These are phyloP conservation scores for Fusarium nanum DNA, from an alignment of 2,329 filamentous ascomycete species.

Conservation along the genomic window DNA sequence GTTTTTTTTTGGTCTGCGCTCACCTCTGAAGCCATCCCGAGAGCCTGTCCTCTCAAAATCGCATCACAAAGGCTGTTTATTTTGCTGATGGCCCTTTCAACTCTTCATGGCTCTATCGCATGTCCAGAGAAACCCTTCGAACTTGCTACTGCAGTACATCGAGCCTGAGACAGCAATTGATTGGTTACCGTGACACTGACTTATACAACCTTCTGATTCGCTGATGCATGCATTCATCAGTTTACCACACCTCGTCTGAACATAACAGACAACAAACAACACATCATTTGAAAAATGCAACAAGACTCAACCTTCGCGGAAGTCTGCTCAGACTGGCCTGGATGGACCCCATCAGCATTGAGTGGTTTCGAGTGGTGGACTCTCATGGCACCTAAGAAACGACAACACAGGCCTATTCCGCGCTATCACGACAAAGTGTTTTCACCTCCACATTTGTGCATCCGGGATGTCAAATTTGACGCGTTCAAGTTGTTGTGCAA, in stretches of 20 bases:
- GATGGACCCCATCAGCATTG: background rate
- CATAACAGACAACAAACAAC: background rate
- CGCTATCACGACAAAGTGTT: background rate
- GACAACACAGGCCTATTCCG: background rate
- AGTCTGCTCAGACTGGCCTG: background rate
- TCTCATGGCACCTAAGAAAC: background rate
- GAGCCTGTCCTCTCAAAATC: no score
- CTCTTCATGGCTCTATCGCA: no score
- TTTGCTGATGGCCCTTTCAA: no score
- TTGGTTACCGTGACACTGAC: background rate
- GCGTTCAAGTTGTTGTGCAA: slow-evolving; percentile 20
- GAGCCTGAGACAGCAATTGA: background rate
- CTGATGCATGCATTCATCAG: background rate
- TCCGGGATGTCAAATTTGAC: background rate
- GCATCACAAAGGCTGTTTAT: no score
- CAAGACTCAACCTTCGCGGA: background rate
- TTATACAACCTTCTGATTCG: background rate
- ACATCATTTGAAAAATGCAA: background rate
- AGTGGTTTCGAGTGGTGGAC: background rate
- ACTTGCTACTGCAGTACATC: no score
- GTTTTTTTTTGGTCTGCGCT: no score
- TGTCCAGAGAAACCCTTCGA: no score
- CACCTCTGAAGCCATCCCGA: no score
- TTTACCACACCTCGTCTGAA: background rate
- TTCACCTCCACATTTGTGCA: background rate